Percentiles rank a stretch among this genome's conserved stretches.
These are phyloP conservation scores for Heracleum sosnowskyi DNA, from an alignment of 129 eudicot genomes.

Conservation along the genomic window DNA sequence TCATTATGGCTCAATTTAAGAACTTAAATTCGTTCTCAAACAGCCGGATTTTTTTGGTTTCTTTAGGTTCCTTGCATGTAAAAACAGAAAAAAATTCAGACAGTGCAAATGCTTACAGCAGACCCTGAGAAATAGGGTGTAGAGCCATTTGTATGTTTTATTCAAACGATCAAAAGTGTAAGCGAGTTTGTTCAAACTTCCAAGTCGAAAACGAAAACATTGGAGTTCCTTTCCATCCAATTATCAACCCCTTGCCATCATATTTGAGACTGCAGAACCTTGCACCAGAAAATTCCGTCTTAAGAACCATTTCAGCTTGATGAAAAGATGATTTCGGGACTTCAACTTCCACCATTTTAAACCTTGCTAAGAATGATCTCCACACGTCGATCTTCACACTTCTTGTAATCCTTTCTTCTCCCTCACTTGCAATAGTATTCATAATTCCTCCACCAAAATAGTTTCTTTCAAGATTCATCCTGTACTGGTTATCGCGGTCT, in stretches of 20 bases:
- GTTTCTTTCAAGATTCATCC: conserved; percentile 37
- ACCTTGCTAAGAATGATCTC: conserved; percentile 54
- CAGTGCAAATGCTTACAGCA: too few species aligned
- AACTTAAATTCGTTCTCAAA: too few species aligned
- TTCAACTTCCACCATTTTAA: conserved; percentile 52
- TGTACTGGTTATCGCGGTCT: conserved; percentile 26
- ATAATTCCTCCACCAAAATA: conserved; percentile 41
- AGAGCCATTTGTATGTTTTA: too few species aligned
- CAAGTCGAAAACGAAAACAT: conserved; percentile 61
- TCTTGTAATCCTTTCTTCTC: conserved; percentile 38
- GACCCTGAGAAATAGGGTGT: too few species aligned
- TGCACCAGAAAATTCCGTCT: conserved; percentile 31
- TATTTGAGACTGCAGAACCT: conserved; percentile 37
- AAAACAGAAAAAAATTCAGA: too few species aligned
- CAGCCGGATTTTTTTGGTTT: too few species aligned
- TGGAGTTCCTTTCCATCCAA: conserved; percentile 76
- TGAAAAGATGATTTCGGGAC: conserved; percentile 42
- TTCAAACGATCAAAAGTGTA: too few species aligned
- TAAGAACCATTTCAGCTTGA: conserved; percentile 51
- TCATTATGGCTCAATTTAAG: too few species aligned
- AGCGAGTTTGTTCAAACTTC: conserved; percentile 37
- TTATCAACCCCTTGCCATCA: conserved; percentile 40
- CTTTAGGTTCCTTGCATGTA: too few species aligned
- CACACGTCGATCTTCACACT: conserved; percentile 52
- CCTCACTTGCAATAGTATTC: conserved; percentile 47